Evolutionary conservation across 768 basidiomycete genomes (phyloP).

Genomic region (Lactifluus piperatus): DNA sequence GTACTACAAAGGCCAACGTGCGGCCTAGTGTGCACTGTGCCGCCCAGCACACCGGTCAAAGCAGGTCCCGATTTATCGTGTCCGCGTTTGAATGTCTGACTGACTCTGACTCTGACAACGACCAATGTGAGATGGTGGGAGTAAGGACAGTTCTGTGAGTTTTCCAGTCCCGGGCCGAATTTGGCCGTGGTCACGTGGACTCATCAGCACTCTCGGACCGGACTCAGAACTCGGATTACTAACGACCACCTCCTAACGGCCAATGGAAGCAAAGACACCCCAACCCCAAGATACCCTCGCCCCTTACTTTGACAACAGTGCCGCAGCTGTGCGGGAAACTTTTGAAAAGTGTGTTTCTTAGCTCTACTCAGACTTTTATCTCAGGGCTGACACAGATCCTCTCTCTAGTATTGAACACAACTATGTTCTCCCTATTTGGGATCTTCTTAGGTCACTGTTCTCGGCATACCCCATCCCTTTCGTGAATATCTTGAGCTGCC

Average conservation of each 20-base stretch:
- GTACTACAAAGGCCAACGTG: no score
- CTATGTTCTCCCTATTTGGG: constrained; percentile 8
- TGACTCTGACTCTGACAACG: no score
- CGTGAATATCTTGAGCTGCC: background rate
- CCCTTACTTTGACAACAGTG: constrained; percentile 15
- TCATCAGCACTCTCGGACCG: no score
- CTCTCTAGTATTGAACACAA: constrained; percentile 10
- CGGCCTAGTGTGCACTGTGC: no score
- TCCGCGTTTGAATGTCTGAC: no score
- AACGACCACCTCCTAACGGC: no score
- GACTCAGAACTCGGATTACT: no score
- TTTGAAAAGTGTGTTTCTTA: constrained; percentile 3
- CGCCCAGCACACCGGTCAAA: no score
- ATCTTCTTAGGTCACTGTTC: background rate
- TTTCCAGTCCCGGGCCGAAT: no score
- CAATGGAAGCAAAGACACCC: background rate
- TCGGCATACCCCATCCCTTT: constrained; percentile 8
- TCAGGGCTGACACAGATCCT: background rate
- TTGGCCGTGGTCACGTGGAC: background rate
- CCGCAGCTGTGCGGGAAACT: constrained; percentile 1
- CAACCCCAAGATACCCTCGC: constrained; percentile 7
- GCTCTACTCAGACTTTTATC: background rate
- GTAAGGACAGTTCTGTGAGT: no score
- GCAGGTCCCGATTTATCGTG: no score
- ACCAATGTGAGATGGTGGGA: no score